Conservation (phyloP, 2,329 filamentous ascomycete species). For the Fusarium decemcellulare region DNA sequence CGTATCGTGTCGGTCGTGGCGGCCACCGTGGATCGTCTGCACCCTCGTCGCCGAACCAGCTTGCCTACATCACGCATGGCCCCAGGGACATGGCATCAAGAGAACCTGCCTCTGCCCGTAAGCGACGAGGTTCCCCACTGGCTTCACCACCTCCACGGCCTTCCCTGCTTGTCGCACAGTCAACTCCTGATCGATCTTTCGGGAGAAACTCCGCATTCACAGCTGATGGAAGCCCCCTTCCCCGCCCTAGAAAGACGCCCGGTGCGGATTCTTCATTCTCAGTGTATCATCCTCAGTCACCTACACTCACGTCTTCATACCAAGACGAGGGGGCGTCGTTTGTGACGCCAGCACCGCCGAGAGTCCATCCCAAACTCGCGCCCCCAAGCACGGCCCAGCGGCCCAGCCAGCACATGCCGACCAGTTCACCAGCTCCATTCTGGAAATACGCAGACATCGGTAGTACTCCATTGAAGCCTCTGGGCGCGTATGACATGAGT, state of each 20-base stretch:
- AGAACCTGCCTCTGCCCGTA: constrained; percentile 67
- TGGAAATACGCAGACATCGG: constrained; percentile 88
- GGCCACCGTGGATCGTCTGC: constrained; percentile 78
- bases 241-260: constrained; percentile 67
- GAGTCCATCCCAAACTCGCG: constrained; percentile 80
- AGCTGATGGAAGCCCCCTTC: constrained; percentile 74
- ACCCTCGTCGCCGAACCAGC: constrained; percentile 75
- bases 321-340: constrained; percentile 74
- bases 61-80: constrained; percentile 73
- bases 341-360: constrained; percentile 80
- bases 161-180: constrained; percentile 64
- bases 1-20: constrained; percentile 72
- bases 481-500: constrained; percentile 67
- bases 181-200: constrained; percentile 65
- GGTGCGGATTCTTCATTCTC: constrained; percentile 61
- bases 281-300: constrained; percentile 69
- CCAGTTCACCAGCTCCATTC: constrained; percentile 87
- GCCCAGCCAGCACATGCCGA: constrained; percentile 88
- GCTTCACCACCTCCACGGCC: constrained; percentile 70
- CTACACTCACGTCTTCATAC: constrained; percentile 73
- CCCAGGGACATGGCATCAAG: constrained; percentile 68
- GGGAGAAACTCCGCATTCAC: constrained; percentile 57
- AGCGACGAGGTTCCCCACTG: constrained; percentile 68
- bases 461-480: constrained; percentile 76
- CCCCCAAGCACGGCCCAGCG: constrained; percentile 86